Evolutionary conservation across 129 eudicot species (phyloP), one percentile per base, ranked within the genome.

Genomic region (Flaveria linearis): DNA sequence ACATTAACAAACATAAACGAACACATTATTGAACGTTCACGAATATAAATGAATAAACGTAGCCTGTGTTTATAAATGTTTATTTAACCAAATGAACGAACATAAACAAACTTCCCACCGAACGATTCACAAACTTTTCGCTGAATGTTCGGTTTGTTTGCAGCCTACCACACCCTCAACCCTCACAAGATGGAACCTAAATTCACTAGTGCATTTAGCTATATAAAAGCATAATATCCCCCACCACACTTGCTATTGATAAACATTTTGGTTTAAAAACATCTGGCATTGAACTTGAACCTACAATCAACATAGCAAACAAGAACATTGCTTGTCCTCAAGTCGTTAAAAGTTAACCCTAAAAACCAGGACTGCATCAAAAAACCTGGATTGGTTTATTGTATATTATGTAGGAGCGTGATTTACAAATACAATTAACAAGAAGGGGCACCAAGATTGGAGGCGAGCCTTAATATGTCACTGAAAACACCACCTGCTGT

Each of bases 401-500:
- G 46, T 22, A 22, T 10, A 45, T 11, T 7, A 26, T 18, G 57
- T 42, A 71, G 53, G 51, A 53, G 25, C 12, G 17, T 10, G 11
- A 60, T 61, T 69, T 72, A 75, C 71, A 71, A 43, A 18, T 12
- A 67, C 17, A 73, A 51, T 41, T 76, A 76, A 43, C 56, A 93
- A 65, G 99, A 94, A n/a, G 99, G 97, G 70, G 99, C 99, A 36
- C 99, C 99, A 36, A 94, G 97, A 78, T 94, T 89, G 4, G 96
- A 89, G 18, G 99, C 96, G 72, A 94, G 96, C 20, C 97, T 88
- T 83, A 94, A 82, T 7, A 94, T 85, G 84, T 94, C 99, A 14
- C 97, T 89, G 76, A 94, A 94, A 68, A 94, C 91, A 75, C 99
- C 99, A 13, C 99, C 99, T 18, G 99, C 99, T 30, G 99, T 94